These are phyloP conservation scores for Boletus sp. DNA, from an alignment of 1,284 basidiomycete genomes.

Conservation along the genomic window DNA sequence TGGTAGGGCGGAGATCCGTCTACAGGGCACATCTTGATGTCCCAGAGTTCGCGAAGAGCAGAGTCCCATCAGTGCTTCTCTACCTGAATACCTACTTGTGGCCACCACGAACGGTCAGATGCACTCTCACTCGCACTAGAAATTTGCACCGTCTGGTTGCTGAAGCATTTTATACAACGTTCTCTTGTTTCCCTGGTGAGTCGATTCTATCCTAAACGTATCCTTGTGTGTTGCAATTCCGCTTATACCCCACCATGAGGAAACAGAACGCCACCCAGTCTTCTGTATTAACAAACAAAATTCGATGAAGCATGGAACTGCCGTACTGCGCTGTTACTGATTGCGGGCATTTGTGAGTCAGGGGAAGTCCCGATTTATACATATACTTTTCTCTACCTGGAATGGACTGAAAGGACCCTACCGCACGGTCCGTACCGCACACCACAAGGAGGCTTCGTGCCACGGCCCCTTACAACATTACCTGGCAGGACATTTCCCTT, in stretches of 20 bases:
- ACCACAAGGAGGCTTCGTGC: background rate
- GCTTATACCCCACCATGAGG: slow-evolving; percentile 5
- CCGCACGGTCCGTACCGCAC: background rate
- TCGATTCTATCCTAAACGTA: background rate
- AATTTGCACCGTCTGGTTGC: background rate
- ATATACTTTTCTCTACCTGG: background rate
- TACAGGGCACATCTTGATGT: background rate
- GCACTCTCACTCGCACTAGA: background rate
- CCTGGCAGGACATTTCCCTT: background rate
- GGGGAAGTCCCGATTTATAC: background rate
- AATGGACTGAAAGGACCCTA: too few relatives aligned
- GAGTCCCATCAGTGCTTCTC: background rate
- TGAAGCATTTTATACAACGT: slow-evolving; percentile 1
- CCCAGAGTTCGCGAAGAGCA: background rate
- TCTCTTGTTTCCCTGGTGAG: background rate
- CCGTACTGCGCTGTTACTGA: background rate
- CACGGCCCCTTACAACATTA: too few relatives aligned
- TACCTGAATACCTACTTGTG: slow-evolving; percentile 1
- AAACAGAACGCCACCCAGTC: background rate
- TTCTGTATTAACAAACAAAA: slow-evolving; percentile 2
- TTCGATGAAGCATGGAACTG: background rate
- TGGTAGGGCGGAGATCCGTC: background rate
- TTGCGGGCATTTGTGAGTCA: background rate
- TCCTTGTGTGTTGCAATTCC: background rate
- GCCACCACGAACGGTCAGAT: background rate